A percentile compares a stretch with the other conserved stretches of the same genome.
Evolutionary conservation across 2,329 filamentous ascomycete species (phyloP).

Genomic region (Acrocalymma vagum): DNA sequence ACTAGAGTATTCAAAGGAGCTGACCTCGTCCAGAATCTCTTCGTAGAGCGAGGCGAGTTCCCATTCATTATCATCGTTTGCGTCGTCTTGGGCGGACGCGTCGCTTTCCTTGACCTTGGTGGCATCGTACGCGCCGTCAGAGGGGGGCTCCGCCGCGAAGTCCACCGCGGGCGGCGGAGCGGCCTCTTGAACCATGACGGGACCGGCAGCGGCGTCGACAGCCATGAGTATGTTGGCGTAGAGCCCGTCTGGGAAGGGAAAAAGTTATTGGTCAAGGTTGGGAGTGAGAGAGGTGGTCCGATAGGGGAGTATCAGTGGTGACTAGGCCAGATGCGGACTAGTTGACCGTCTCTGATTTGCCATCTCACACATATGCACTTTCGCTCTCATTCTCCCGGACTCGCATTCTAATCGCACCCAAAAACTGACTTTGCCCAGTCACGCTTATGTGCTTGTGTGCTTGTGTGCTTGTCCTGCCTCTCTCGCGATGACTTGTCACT

Average conservation of each 20-base stretch:
- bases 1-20: slow-evolving; percentile 35
- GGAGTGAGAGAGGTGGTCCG: slow-evolving; percentile 21
- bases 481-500: slow-evolving; percentile 15
- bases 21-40: slow-evolving; percentile 43
- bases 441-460: not conserved
- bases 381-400: slow-evolving; percentile 5
- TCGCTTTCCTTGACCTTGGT: slow-evolving; percentile 19
- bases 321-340: slow-evolving; percentile 18
- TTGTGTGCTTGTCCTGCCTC: not conserved
- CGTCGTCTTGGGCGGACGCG: slow-evolving; percentile 21
- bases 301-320: slow-evolving; percentile 16
- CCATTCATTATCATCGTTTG: slow-evolving; percentile 36
- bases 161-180: slow-evolving; percentile 25
- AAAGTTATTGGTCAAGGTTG: slow-evolving; percentile 17
- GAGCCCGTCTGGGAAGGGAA: slow-evolving; percentile 1
- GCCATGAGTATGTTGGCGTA: slow-evolving; percentile 24
- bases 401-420: no score
- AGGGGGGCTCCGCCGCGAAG: slow-evolving; percentile 21
- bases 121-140: slow-evolving; percentile 22
- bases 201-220: slow-evolving; percentile 32
- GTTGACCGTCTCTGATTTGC: slow-evolving; percentile 9
- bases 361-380: slow-evolving; percentile 7
- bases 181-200: slow-evolving; percentile 37
- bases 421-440: no score
- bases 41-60: slow-evolving; percentile 43